phyloP scores from a whole-genome alignment of 2,329 filamentous ascomycete genomes.

The Teratosphaeria viscida region DNA sequence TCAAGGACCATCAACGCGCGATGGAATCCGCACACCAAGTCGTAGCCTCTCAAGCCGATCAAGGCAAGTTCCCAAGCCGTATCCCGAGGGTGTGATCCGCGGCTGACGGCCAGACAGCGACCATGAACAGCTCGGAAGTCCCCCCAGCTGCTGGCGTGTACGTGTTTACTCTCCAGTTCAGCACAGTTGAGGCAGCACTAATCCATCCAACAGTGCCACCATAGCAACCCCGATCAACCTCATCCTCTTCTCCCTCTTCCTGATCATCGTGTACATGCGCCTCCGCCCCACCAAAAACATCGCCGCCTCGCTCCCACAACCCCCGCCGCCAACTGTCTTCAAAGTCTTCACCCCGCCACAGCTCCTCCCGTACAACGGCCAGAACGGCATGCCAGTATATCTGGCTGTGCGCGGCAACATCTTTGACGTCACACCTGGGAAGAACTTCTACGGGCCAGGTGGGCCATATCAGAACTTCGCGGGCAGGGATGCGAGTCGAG shows the following conservation, averaged over 20 bases:
- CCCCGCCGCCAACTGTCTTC: conserved; percentile 66
- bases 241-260: conserved; percentile 48
- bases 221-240: conserved; percentile 52
- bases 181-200: not conserved
- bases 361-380: conserved; percentile 77
- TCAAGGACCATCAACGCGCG: not conserved
- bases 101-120: not conserved
- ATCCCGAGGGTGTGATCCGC: not conserved
- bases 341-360: conserved; percentile 74
- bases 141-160: conserved; percentile 35
- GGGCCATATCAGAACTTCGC: conserved; percentile 96
- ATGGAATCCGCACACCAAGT: not conserved
- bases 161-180: conserved; percentile 9
- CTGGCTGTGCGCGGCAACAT: conserved; percentile 84
- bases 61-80: not conserved
- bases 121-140: conserved; percentile 8
- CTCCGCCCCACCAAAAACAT: conserved; percentile 43
- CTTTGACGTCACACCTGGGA: conserved; percentile 78
- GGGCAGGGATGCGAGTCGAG: conserved; percentile 78
- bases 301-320: conserved; percentile 37
- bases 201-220: conserved; percentile 33
- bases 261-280: conserved; percentile 47
- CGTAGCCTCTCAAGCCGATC: not conserved
- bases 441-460: conserved; percentile 92
- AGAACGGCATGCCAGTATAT: conserved; percentile 64